Conservation (phyloP, 2,329 filamentous ascomycete genomes). For the Fusarium denticulatum region DNA sequence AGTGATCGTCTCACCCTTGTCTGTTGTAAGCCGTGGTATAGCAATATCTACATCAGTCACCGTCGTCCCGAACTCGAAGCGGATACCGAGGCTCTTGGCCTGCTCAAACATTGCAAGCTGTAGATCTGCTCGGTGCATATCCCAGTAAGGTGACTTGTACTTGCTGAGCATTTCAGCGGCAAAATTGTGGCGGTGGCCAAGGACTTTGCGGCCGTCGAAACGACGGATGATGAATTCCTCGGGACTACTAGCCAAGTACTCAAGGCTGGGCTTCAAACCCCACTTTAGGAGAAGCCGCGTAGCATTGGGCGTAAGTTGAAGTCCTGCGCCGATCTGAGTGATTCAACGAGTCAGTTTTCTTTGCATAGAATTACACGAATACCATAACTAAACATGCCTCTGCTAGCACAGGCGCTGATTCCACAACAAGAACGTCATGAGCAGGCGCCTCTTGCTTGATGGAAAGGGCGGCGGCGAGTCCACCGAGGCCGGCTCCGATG, state of each 20-base stretch:
- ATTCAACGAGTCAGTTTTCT: not conserved
- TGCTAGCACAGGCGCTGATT: not conserved
- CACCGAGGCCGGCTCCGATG: not conserved
- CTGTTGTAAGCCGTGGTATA: not conserved
- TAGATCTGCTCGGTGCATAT: slow-evolving; percentile 15
- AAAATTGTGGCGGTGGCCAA: slow-evolving; percentile 1
- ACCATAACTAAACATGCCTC: not conserved
- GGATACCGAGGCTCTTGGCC: not conserved
- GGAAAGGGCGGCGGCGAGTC: slow-evolving; percentile 2
- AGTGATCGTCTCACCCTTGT: not conserved
- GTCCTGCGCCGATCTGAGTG: not conserved
- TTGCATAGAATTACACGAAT: not conserved
- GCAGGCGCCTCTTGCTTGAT: slow-evolving; percentile 6
- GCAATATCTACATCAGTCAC: not conserved
- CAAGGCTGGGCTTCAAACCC: not conserved
- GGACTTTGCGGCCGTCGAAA: slow-evolving; percentile 3
- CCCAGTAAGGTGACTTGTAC: slow-evolving; percentile 6
- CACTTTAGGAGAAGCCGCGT: not conserved
- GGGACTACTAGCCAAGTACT: not conserved
- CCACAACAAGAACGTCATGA: not conserved
- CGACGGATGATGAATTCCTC: slow-evolving; percentile 8
- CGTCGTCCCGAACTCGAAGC: not conserved
- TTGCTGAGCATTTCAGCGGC: slow-evolving; percentile 4
- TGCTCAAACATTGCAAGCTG: slow-evolving; percentile 7
- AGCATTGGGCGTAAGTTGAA: not conserved